These are phyloP conservation scores for Mycothermus thermophilus DNA, from an alignment of 495 filamentous ascomycete genomes.

Conservation along the genomic window DNA sequence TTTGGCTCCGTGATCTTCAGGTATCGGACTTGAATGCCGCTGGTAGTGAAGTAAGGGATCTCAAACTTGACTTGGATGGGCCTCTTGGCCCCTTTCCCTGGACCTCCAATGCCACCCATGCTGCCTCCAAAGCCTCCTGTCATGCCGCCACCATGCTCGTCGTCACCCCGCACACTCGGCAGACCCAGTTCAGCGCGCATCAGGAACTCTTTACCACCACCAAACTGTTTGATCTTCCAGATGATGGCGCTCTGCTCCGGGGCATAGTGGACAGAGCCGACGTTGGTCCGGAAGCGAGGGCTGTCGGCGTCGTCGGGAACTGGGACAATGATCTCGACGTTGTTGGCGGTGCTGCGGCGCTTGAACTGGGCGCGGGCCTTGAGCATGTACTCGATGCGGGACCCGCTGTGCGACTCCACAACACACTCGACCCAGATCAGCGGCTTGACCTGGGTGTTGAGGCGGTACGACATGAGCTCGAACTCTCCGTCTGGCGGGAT, in stretches of 20 bases:
- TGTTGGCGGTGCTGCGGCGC: constrained; percentile 92
- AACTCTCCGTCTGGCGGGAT: constrained; percentile 98
- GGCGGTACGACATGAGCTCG: constrained; percentile 96
- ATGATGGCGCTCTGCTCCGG: constrained; percentile 95
- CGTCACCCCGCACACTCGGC: constrained; percentile 89
- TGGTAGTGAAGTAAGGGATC: constrained; percentile 98
- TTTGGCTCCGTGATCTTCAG: constrained; percentile 99
- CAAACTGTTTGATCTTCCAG: constrained; percentile 99
- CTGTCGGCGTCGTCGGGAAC: constrained; percentile 96
- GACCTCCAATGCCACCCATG: constrained; percentile 61
- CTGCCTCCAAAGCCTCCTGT: constrained; percentile 93
- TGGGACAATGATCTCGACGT: constrained; percentile 94
- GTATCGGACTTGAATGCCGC: constrained; percentile 95
- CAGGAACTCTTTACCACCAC: constrained; percentile 93
- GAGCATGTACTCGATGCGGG: constrained; percentile 94
- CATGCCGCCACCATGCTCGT: constrained; percentile 92
- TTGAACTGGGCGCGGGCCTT: constrained; percentile 99
- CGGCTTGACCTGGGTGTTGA: constrained; percentile 98
- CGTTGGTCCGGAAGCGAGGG: constrained; percentile 92
- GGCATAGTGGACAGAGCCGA: constrained; percentile 95
- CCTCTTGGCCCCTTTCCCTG: constrained; percentile 73
- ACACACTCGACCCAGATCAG: constrained; percentile 98
- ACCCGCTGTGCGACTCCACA: constrained; percentile 87
- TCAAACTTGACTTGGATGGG: constrained; percentile 99
- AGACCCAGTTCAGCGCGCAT: constrained; percentile 98